Base-by-base conservation (phyloP, 1,284 basidiomycete species). In the Marasmius fiardii region DNA sequence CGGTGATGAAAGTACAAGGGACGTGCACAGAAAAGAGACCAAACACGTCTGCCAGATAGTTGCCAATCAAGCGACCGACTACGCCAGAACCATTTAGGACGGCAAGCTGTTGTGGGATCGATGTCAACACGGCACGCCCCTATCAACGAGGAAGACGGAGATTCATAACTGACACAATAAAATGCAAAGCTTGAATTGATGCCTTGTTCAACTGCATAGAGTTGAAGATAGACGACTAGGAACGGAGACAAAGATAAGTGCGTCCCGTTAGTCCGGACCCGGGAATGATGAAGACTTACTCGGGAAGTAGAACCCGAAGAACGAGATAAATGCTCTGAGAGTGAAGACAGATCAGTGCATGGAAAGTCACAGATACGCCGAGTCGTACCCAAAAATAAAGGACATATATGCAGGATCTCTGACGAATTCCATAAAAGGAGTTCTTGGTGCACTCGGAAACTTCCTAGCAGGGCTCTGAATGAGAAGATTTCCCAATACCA, bases 191-290 rank as follows among this genome's bases (percentile, higher is more conserved):
- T 54, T 3, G 55, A 52, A 16, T 60, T 57, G 3, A 68, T 55
- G 18, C 53, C 53, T 47, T 67, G 63, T 37, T 65, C 60, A 6
- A 62, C 53, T 16, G 65, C 62, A 21, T 59, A 67, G 12, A 66
- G 55, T 50, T 68, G 66, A 11, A 67, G 37, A 44, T 66, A 68
- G 26, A 68, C 57, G 4, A 63, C 66, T 68, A 28, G 28, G 20
- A 18, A n/a, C 39, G 39, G 16, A 7, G 14, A 7, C 39, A 21
- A 37, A 2, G 28, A 20, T 23, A 12, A 3, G 6, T n/a, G 24
- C 37, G n/a, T n/a, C n/a, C n/a, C n/a, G n/a, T n/a, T n/a, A n/a
- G n/a, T n/a, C n/a, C n/a, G n/a, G n/a, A n/a, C n/a, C n/a, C n/a
- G 14, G 23, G 16, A 20, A 18, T 2, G 16, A n/a, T 11, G 6